Conservation (phyloP, 176 grass and related monocot genomes). For the Canna indica region DNA sequence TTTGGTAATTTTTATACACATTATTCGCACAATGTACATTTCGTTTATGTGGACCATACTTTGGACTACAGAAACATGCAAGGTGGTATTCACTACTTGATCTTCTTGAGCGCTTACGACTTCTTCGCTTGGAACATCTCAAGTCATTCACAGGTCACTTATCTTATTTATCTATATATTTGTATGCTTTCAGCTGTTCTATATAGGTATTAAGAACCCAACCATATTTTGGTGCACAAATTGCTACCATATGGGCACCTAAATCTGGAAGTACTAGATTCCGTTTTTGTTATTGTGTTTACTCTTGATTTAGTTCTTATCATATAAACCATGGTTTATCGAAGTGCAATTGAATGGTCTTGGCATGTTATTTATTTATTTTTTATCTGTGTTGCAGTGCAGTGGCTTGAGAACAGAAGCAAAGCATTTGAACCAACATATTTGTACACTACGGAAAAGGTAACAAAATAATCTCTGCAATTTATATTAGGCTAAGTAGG, state of each 20-base stretch:
- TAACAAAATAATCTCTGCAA: constrained; percentile 14
- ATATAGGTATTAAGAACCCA: too few species aligned
- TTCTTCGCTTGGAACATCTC: constrained; percentile 54
- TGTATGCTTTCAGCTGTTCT: not conserved
- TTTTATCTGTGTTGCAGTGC: constrained; percentile 48
- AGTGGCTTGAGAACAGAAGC: constrained; percentile 91
- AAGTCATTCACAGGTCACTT: constrained; percentile 55
- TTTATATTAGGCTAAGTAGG: not conserved
- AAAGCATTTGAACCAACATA: constrained; percentile 93
- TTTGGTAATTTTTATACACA: too few species aligned
- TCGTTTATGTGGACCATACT: constrained; percentile 25
- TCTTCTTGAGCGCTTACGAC: constrained; percentile 46
- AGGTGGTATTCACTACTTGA: constrained; percentile 70
- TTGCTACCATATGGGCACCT: too few species aligned
- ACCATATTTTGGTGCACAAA: too few species aligned
- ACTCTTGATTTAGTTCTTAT: not conserved
- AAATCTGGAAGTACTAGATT: not conserved
- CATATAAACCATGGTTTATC: not conserved
- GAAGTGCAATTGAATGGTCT: constrained; percentile 8
- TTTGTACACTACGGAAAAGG: constrained; percentile 92
- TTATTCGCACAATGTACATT: not conserved
- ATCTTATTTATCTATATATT: not conserved
- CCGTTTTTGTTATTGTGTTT: not conserved
- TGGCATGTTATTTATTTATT: constrained; percentile 27
- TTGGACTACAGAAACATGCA: constrained; percentile 59